These are phyloP conservation scores for Chalciporus sp. DNA, from an alignment of 1,284 basidiomycete genomes.

Conservation along the genomic window DNA sequence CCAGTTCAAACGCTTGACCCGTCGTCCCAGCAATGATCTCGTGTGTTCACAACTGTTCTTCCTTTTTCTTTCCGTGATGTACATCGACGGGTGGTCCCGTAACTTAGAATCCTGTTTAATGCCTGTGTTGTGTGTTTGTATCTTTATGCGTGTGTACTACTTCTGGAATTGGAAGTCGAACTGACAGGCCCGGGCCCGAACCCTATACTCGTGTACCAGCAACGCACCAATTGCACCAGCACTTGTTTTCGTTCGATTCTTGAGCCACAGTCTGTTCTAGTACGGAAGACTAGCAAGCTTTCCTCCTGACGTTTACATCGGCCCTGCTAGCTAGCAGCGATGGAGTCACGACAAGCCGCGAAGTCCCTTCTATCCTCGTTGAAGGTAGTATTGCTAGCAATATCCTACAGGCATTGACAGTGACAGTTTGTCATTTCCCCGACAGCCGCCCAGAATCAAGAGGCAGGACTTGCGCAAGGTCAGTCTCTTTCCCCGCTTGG, in stretches of 20 bases:
- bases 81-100: slow-evolving; percentile 9
- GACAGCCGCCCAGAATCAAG: slow-evolving; percentile 31
- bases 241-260: neutral
- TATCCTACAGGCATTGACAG: neutral
- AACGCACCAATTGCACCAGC: too few relatives aligned
- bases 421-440: neutral
- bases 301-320: neutral
- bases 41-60: slow-evolving; percentile 14
- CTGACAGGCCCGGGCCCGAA: too few relatives aligned
- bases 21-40: neutral
- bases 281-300: neutral
- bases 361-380: slow-evolving; percentile 23
- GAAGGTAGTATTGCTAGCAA: slow-evolving; percentile 25
- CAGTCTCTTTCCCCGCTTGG: neutral
- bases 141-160: slow-evolving; percentile 1
- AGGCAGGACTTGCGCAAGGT: slow-evolving; percentile 35
- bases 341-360: slow-evolving; percentile 26
- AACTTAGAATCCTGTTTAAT: slow-evolving; percentile 10
- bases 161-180: neutral
- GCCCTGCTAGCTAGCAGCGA: slow-evolving; percentile 2
- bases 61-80: slow-evolving; percentile 7
- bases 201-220: too few relatives aligned
- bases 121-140: neutral
- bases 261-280: neutral
- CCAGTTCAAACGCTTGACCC: neutral